Evolutionary conservation across 164 flowering plant genomes (phyloP).

Genomic region (Vitis labrusca): DNA sequence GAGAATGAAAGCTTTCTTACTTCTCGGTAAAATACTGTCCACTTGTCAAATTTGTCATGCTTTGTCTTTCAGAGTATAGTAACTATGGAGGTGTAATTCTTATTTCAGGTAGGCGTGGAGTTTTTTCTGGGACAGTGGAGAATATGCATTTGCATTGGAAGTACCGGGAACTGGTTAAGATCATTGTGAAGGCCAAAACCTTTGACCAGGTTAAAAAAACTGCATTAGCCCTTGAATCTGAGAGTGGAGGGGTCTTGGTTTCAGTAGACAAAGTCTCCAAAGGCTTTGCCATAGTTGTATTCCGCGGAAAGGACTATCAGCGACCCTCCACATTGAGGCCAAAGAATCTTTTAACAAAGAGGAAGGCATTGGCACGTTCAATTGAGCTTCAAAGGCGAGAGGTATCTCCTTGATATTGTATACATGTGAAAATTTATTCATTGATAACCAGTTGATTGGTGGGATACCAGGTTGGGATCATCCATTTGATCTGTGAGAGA

Average conservation of each 20-base stretch:
- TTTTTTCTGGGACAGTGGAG: conserved; percentile 95
- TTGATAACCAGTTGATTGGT: too few species aligned
- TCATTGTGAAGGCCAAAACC: conserved; percentile 62
- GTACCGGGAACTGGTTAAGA: conserved; percentile 85
- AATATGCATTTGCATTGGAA: conserved; percentile 99
- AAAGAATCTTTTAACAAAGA: conserved; percentile 85
- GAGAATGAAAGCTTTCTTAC: conserved; percentile 90
- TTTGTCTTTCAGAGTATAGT: not conserved
- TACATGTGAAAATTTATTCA: too few species aligned
- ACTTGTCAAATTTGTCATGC: not conserved
- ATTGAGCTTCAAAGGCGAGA: conserved; percentile 92
- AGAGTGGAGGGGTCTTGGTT: conserved; percentile 92
- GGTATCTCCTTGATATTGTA: conserved; percentile 42
- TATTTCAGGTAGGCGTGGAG: conserved; percentile 90
- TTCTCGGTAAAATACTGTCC: conserved; percentile 58
- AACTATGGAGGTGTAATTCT: conserved; percentile 7
- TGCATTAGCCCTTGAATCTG: conserved; percentile 84
- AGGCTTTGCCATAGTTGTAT: conserved; percentile 80
- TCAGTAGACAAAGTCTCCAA: conserved; percentile 88
- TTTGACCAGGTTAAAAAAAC: conserved; percentile 71
- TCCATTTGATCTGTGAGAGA: not conserved
- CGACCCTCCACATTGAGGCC: conserved; percentile 79
- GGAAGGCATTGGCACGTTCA: conserved; percentile 93
- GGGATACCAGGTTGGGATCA: not conserved
- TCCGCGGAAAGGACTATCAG: conserved; percentile 78